Conservation (phyloP, 257 asterid species). For the Parsonsia alboflavescens region DNA sequence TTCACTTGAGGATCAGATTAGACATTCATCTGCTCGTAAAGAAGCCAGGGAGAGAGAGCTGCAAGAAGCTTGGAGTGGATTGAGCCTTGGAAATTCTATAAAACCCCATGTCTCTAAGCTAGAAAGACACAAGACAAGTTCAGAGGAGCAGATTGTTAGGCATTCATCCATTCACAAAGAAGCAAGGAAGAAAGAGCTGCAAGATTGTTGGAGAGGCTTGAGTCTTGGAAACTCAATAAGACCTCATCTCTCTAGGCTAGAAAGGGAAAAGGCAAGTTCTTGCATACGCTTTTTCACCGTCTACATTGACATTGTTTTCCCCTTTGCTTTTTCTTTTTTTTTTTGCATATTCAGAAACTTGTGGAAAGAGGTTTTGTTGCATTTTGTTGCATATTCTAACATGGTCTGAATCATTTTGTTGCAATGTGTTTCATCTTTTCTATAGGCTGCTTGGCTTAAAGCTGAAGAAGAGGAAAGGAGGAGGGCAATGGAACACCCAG, state of each 20-base stretch:
- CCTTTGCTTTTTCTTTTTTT: too few species aligned
- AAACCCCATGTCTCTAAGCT: conserved; percentile 81
- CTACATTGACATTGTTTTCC: not conserved
- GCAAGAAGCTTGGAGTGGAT: conserved; percentile 86
- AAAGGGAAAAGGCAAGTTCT: conserved; percentile 70
- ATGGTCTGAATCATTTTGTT: not conserved
- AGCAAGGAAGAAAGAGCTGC: conserved; percentile 67
- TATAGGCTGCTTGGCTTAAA: conserved; percentile 83
- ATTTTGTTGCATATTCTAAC: too few species aligned
- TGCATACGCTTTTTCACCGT: not conserved
- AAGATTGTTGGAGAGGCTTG: conserved; percentile 88
- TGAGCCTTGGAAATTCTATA: conserved; percentile 81
- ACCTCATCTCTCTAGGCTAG: conserved; percentile 75
- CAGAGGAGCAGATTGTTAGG: conserved; percentile 18
- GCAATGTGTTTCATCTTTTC: not conserved
- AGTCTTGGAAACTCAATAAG: conserved; percentile 78
- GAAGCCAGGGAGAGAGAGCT: conserved; percentile 72
- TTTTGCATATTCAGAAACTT: not conserved
- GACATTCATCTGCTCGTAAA: conserved; percentile 46
- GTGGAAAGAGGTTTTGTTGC: too few species aligned
- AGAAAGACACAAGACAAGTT: conserved; percentile 71
- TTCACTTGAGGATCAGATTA: conserved; percentile 17
- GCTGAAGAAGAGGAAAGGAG: conserved; percentile 85
- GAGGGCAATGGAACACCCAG: conserved; percentile 25
- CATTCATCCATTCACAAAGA: conserved; percentile 49